A percentile compares a stretch with the other conserved stretches of the same genome.
Evolutionary conservation across 139 green algal species (phyloP).

Genomic region (Spirogloea muscicola): DNA sequence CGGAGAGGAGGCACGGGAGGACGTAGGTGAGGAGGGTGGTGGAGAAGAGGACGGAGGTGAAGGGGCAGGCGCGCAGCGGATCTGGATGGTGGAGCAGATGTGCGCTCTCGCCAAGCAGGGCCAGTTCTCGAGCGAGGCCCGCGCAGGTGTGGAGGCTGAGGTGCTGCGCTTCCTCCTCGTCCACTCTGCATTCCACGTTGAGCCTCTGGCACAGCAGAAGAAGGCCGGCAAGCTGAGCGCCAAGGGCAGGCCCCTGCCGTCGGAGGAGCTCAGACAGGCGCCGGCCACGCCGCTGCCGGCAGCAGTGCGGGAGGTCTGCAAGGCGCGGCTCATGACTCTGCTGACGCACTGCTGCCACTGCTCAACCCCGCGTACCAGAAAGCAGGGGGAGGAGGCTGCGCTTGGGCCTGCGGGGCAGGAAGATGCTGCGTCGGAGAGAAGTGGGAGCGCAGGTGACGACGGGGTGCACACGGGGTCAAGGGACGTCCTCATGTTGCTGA

Average conservation of each 20-base stretch:
- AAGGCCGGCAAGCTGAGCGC: background rate
- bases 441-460: too few species aligned
- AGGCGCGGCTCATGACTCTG: background rate
- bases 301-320: background rate
- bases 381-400: too few species aligned
- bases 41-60: conserved; percentile 19
- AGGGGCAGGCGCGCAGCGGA: conserved; percentile 2
- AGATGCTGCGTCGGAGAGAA: too few species aligned
- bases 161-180: conserved; percentile 5
- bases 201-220: background rate
- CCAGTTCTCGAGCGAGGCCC: background rate
- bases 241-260: background rate
- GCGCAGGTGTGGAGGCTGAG: background rate
- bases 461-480: too few species aligned
- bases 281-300: too few species aligned
- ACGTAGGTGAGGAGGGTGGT: background rate
- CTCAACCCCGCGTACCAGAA: background rate
- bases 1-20: background rate
- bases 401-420: too few species aligned
- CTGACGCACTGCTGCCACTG: background rate
- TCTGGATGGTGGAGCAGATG: conserved; percentile 23
- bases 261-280: background rate
- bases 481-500: too few species aligned
- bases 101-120: background rate
- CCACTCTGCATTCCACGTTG: background rate